Evolutionary conservation across 2,329 filamentous ascomycete species (phyloP).

Genomic region (Talaromyces sp.): DNA sequence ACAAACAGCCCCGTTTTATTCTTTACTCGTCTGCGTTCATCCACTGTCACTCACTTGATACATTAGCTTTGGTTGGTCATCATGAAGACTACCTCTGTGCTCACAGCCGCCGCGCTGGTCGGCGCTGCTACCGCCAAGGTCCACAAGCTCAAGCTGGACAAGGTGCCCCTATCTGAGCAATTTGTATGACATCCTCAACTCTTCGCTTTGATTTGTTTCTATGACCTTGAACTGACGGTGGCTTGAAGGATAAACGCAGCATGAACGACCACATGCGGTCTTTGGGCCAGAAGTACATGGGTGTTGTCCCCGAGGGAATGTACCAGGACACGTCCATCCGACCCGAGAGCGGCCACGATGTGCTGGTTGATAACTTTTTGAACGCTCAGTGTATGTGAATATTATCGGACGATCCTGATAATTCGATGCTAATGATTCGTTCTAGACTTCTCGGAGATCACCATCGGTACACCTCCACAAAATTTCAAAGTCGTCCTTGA

Average conservation of each 20-base stretch:
- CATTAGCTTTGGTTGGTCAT: conserved; percentile 24
- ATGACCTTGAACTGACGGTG: conserved; percentile 11
- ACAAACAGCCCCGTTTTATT: conserved; percentile 20
- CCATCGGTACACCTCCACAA: conserved; percentile 87
- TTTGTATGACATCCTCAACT: conserved; percentile 62
- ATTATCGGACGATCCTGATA: not conserved
- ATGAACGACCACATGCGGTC: conserved; percentile 78
- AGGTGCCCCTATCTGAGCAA: conserved; percentile 88
- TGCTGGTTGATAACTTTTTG: conserved; percentile 94
- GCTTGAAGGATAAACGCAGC: conserved; percentile 66
- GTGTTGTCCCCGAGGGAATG: conserved; percentile 71
- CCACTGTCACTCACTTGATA: conserved; percentile 14
- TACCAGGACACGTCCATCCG: conserved; percentile 73
- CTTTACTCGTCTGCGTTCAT: conserved; percentile 17
- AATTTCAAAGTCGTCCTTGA: conserved; percentile 98
- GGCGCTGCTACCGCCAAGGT: conserved; percentile 80
- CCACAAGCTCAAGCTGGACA: conserved; percentile 97
- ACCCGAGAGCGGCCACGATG: conserved; percentile 67
- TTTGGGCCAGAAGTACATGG: conserved; percentile 96
- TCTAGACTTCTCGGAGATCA: conserved; percentile 93
- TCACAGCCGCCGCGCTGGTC: conserved; percentile 76
- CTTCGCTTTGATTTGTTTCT: not conserved
- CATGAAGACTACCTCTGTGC: conserved; percentile 85
- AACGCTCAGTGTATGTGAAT: conserved; percentile 87
- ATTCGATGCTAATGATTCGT: not conserved